Evolutionary conservation across 192 early-diverging fungal species (phyloP), one percentile per base, ranked within the genome.

Genomic region (Podila epicladia): DNA sequence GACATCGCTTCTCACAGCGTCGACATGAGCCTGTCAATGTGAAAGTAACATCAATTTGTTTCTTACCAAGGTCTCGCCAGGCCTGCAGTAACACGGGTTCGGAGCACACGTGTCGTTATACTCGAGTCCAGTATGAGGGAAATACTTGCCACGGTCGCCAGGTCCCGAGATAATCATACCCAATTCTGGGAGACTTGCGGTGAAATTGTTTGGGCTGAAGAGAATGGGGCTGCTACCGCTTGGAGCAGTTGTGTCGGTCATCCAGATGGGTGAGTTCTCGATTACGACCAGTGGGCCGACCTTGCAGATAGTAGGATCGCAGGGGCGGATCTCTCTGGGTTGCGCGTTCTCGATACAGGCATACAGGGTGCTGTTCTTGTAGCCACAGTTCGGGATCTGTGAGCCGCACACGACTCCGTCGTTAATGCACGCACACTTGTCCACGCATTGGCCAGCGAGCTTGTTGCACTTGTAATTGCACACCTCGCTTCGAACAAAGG

Each of bases 61-160:
- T 11, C 33, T 17, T 67, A 67, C 66, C 66, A 67, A 57, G 19
- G 29, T 22, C 22, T 67, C 66, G 33, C 37, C 55, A 15, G 66
- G 19, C 13, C 38, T 49, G 35, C 66, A 67, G 35, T 38, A 58
- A 33, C 66, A 67, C 58, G 66, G 66, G 28, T 58, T 67, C 13
- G 19, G 7, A 24, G 20, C 51, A 32, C 66, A 67, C 1, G 51
- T 67, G 24, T 67, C 66, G 1, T 53, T 19, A n/a, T 67, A 67
- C 17, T 66, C 32, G 32, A 20, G 49, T 20, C 49, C 49, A 50
- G 49, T 50, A 19, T 12, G 49, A 2, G 15, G 49, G 15, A 20
- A 50, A 50, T 19, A 50, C 5, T 32, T 2, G 5, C 32, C 32
- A 32, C 2, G 5, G 32, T 5, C 32, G 5, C 32, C 32, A 32